Base-by-base conservation (phyloP, 768 basidiomycete species). In the Phylloporus sp. region DNA sequence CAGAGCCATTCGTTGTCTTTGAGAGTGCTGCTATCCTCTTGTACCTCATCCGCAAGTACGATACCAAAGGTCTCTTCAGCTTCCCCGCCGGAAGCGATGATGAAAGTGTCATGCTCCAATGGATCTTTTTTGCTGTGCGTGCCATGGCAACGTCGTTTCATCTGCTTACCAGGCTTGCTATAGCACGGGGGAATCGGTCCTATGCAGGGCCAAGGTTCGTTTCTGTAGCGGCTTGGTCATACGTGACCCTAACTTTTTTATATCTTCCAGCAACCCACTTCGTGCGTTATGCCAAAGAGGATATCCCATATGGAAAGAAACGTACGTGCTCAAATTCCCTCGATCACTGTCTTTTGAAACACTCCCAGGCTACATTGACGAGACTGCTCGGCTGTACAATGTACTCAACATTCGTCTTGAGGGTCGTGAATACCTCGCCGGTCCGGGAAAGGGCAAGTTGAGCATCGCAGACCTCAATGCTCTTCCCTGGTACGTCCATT, bases 41-140 rank as follows among this genome's bases (percentile, higher is more conserved):
- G n/a, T 94, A 89, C 64, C 80, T 95, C 47, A 77, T 77, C 20
- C 85, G 90, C 63, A 81, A 86, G 62, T 93, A 86, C 62, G 93
- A 95, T 69, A 83, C 75, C 58, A 80, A 88, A n/a, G 70, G 77
- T 65, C 76, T 80, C 57, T 86, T 93, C 60, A 78, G 72, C 59
- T 91, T 86, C 69, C 76, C 85, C n/a, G 70, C 80, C 4, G 76
- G 81, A 6, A 70, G 66, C 12, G 75, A 87, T 39, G 75, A 83
- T 29, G 82, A 85, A 60, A 85, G 81, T 60, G 84, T 87, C 70
- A 76, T 81, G 72, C 61, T 90, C 26, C 90, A 91, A 62, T 95
- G 91, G 93, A 82, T 93, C 48, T 90, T 92, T 73, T 94, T 92
- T 58, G 79, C 83, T n/a, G 85, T 85, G 54, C 49, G 79, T 60